phyloP scores from a whole-genome alignment of 306 rosid species.

The Lablab purpureus region DNA sequence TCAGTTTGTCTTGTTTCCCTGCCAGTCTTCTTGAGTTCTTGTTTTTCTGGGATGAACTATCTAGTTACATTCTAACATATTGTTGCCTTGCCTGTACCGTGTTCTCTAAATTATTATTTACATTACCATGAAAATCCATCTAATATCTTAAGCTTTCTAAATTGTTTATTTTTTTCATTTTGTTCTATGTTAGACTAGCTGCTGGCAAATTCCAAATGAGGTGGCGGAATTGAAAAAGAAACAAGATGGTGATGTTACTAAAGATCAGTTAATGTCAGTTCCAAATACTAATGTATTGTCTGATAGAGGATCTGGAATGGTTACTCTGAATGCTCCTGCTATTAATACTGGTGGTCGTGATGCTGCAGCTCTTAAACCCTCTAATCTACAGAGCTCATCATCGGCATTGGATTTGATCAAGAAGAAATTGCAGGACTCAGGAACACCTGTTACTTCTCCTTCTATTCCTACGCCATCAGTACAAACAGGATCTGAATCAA shows the following conservation, averaged over 20 bases:
- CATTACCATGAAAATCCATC: not conserved
- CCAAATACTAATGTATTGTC: slow-evolving; percentile 64
- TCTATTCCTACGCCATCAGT: slow-evolving; percentile 62
- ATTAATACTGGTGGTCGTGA: slow-evolving; percentile 95
- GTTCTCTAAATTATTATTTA: not conserved
- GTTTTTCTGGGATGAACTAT: slow-evolving; percentile 5
- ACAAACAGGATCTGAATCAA: slow-evolving; percentile 66
- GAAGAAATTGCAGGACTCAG: slow-evolving; percentile 95
- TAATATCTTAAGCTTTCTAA: not conserved
- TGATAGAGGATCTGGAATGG: slow-evolving; percentile 76
- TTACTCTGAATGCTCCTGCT: slow-evolving; percentile 84
- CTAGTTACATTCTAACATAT: not conserved
- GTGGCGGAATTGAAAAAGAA: slow-evolving; percentile 86
- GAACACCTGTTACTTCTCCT: slow-evolving; percentile 78
- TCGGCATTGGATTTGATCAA: slow-evolving; percentile 94
- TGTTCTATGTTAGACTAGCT: slow-evolving; percentile 71
- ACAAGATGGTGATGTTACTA: slow-evolving; percentile 71
- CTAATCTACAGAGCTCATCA: slow-evolving; percentile 64
- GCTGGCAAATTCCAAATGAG: slow-evolving; percentile 99
- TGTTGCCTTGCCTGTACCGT: slow-evolving; percentile 11
- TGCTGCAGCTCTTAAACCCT: slow-evolving; percentile 73
- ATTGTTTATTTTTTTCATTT: slow-evolving; percentile 19
- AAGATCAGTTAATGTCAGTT: slow-evolving; percentile 63
- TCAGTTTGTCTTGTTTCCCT: slow-evolving; percentile 2
- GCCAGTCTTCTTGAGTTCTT: slow-evolving; percentile 7